Conservation (phyloP, 2,329 filamentous ascomycete species). For the Fusarium sp. region DNA sequence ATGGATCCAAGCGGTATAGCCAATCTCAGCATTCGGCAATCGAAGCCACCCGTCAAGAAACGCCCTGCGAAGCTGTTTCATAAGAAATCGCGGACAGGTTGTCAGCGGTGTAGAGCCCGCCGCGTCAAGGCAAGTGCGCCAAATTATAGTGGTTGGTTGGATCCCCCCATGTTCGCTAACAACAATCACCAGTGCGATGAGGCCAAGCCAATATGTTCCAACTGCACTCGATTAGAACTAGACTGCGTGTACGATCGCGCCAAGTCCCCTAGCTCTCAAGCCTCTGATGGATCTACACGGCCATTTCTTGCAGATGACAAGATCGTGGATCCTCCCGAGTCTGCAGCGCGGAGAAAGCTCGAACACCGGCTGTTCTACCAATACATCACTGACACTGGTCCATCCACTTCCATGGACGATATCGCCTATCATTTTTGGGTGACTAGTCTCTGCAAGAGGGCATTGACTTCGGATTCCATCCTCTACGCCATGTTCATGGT, state of each 20-base stretch:
- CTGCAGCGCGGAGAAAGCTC: slow-evolving; percentile 27
- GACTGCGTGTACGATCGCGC: slow-evolving; percentile 31
- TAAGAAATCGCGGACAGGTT: slow-evolving; percentile 38
- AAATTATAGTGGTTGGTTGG: background rate
- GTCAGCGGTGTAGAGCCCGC: slow-evolving; percentile 34
- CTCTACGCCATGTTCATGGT: slow-evolving; percentile 31
- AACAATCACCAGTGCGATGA: slow-evolving; percentile 28
- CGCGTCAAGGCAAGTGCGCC: slow-evolving; percentile 30
- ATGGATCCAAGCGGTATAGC: background rate
- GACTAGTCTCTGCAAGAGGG: slow-evolving; percentile 10
- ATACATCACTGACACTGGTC: slow-evolving; percentile 27
- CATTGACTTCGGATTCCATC: slow-evolving; percentile 31
- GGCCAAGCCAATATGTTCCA: slow-evolving; percentile 33
- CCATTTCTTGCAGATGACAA: background rate
- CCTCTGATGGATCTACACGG: background rate
- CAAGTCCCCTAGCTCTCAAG: background rate
- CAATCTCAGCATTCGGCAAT: background rate
- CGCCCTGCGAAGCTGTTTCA: slow-evolving; percentile 36
- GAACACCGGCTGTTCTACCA: slow-evolving; percentile 36
- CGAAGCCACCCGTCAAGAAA: background rate
- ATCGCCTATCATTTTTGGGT: slow-evolving; percentile 19
- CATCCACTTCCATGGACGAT: slow-evolving; percentile 21
- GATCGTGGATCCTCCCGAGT: slow-evolving; percentile 15
- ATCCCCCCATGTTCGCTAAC: background rate
- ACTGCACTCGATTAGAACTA: slow-evolving; percentile 29